Evolutionary conservation across 139 green algal genomes (phyloP).

Genomic region (Monoraphidium neglectum): DNA sequence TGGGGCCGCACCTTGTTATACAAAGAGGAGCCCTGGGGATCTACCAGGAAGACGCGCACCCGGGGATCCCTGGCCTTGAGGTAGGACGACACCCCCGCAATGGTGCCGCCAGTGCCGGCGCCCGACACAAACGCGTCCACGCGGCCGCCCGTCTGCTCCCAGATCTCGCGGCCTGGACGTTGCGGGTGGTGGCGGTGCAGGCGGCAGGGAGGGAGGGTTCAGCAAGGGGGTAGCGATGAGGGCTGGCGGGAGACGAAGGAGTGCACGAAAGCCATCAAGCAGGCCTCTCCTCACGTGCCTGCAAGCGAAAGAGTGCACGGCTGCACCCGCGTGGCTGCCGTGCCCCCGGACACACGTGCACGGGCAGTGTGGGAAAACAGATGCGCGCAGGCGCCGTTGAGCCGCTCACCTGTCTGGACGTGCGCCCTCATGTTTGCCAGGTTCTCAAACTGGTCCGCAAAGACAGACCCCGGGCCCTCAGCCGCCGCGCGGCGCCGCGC

Average conservation of each 20-base stretch:
- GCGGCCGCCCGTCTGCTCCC: slow-evolving; percentile 68
- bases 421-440: slow-evolving; percentile 86
- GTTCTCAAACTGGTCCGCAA: slow-evolving; percentile 98
- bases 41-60: slow-evolving; percentile 70
- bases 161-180: slow-evolving; percentile 83
- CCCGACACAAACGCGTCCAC: slow-evolving; percentile 93
- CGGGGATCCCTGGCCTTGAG: slow-evolving; percentile 64
- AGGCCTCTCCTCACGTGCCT: no score
- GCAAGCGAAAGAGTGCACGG: no score
- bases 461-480: slow-evolving; percentile 61
- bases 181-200: background rate
- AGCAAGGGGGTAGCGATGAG: background rate
- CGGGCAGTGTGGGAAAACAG: background rate
- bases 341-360: no score
- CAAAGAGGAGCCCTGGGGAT: slow-evolving; percentile 88
- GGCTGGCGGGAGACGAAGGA: no score
- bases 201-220: background rate
- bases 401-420: slow-evolving; percentile 52
- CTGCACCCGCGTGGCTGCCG: no score
- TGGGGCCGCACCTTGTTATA: slow-evolving; percentile 79
- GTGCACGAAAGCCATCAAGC: background rate
- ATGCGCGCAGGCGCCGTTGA: background rate
- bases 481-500: slow-evolving; percentile 60
- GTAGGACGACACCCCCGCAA: slow-evolving; percentile 79
- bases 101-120: slow-evolving; percentile 92